Conservation (phyloP, 805 yeast species). For the Barnettozyma vustinii region DNA sequence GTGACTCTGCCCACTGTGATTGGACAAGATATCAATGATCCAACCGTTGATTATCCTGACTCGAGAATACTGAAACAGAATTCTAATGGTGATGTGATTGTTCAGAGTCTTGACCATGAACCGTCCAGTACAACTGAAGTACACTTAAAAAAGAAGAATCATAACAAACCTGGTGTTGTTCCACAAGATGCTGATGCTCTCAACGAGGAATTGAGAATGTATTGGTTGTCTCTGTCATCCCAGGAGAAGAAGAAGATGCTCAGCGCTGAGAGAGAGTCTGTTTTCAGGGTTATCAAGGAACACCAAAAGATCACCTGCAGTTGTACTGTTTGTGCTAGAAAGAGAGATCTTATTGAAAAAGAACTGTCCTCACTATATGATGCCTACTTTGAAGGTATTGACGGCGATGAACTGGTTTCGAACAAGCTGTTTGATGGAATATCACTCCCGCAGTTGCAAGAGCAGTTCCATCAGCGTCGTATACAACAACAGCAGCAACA, state of each 20-base stretch:
- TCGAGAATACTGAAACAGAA: conserved; percentile 67
- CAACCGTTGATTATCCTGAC: conserved; percentile 61
- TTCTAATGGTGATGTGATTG: conserved; percentile 72
- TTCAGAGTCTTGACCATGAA: conserved; percentile 36
- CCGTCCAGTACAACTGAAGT: background rate
- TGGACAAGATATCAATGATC: conserved; percentile 38
- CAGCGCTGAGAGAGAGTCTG: conserved; percentile 61
- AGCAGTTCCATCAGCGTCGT: background rate
- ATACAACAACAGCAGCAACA: conserved; percentile 4
- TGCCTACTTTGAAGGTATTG: conserved; percentile 46
- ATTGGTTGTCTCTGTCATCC: conserved; percentile 63
- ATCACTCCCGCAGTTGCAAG: conserved; percentile 7
- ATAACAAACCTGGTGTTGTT: conserved; percentile 30
- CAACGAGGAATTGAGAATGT: conserved; percentile 27
- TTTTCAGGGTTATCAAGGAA: conserved; percentile 57
- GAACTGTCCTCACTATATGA: conserved; percentile 73
- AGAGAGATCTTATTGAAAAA: conserved; percentile 63
- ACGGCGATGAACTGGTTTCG: conserved; percentile 10
- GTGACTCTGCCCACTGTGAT: conserved; percentile 13
- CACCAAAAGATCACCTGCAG: conserved; percentile 56
- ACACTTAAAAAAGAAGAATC: background rate
- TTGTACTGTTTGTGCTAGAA: conserved; percentile 75
- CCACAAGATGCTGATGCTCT: conserved; percentile 17
- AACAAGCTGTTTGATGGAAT: conserved; percentile 14
- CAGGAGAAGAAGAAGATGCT: conserved; percentile 57